Evolutionary conservation across 768 basidiomycete genomes (phyloP).

Genomic region (Russula sp.): DNA sequence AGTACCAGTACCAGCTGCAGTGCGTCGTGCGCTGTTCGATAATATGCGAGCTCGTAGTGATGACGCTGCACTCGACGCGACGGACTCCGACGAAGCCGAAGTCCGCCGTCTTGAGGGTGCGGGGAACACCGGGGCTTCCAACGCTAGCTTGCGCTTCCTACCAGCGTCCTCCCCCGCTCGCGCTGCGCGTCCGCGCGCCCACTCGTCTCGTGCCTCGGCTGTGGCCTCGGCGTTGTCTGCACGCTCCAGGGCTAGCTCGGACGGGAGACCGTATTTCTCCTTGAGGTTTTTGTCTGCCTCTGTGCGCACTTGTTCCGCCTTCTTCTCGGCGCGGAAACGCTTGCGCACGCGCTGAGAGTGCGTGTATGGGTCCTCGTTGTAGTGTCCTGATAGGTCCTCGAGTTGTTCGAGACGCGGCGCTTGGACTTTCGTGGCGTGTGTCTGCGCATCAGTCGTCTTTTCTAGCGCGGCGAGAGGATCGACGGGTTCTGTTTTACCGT

Average conservation of each 20-base stretch:
- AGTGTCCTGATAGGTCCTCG: slow-evolving; percentile 66
- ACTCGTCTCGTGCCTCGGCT: slow-evolving; percentile 52
- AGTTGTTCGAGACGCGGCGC: slow-evolving; percentile 77
- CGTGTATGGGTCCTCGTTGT: slow-evolving; percentile 80
- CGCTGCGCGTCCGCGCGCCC: slow-evolving; percentile 48
- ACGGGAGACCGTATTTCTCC: slow-evolving; percentile 69
- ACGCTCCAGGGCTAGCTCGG: slow-evolving; percentile 54
- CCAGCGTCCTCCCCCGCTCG: slow-evolving; percentile 34
- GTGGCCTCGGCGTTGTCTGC: slow-evolving; percentile 53
- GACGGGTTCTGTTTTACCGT: slow-evolving; percentile 48
- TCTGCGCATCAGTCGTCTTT: slow-evolving; percentile 76
- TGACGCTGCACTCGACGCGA: slow-evolving; percentile 4
- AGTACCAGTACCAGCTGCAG: background rate
- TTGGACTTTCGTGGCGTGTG: slow-evolving; percentile 62
- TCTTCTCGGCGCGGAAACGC: slow-evolving; percentile 83
- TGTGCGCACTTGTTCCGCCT: slow-evolving; percentile 59
- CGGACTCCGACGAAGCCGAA: slow-evolving; percentile 2
- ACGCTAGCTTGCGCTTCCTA: slow-evolving; percentile 40
- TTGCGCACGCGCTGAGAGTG: slow-evolving; percentile 70
- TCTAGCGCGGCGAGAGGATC: slow-evolving; percentile 89
- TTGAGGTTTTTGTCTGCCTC: slow-evolving; percentile 65
- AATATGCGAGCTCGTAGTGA: slow-evolving; percentile 18
- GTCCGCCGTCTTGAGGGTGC: background rate
- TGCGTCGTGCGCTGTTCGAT: slow-evolving; percentile 17
- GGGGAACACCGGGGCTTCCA: slow-evolving; percentile 15